phyloP scores from a whole-genome alignment of 1,284 basidiomycete genomes.

The Ganoderma resinaceum region DNA sequence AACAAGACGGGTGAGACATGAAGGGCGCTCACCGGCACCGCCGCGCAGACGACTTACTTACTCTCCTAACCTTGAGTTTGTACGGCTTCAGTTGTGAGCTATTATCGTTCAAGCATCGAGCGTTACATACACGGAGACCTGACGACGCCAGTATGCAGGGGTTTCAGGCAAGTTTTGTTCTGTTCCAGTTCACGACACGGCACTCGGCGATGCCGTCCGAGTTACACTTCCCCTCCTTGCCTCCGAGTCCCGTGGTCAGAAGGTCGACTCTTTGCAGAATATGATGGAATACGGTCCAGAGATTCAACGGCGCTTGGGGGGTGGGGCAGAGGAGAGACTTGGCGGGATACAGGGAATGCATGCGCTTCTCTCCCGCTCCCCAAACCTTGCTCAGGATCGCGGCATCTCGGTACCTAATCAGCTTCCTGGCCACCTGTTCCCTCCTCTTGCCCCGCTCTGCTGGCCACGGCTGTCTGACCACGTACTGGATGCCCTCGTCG shows the following conservation, averaged over 20 bases:
- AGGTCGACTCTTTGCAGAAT: no score
- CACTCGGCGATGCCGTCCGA: not conserved
- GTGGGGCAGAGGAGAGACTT: not conserved
- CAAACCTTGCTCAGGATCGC: not conserved
- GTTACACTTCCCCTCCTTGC: not conserved
- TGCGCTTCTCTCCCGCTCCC: conserved; percentile 1
- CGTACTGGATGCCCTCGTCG: not conserved
- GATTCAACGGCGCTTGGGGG: not conserved
- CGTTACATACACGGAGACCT: not conserved
- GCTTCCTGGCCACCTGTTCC: not conserved
- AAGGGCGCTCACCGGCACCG: conserved; percentile 1
- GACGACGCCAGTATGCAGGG: not conserved
- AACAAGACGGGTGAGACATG: conserved; percentile 7
- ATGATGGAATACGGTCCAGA: not conserved
- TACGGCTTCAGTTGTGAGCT: not conserved
- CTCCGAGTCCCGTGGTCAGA: not conserved
- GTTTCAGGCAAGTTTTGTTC: not conserved
- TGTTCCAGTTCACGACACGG: not conserved
- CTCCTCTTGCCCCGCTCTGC: not conserved
- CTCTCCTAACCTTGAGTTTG: not conserved
- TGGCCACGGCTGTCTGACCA: not conserved
- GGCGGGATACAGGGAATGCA: not conserved
- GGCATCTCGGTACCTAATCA: conserved; percentile 1
- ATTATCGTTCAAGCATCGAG: not conserved
- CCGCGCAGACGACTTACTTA: not conserved